A percentile compares a stretch with the other conserved stretches of the same genome.
Evolutionary conservation across 495 filamentous ascomycete species (phyloP).

Genomic region (Penicillium goetzii): DNA sequence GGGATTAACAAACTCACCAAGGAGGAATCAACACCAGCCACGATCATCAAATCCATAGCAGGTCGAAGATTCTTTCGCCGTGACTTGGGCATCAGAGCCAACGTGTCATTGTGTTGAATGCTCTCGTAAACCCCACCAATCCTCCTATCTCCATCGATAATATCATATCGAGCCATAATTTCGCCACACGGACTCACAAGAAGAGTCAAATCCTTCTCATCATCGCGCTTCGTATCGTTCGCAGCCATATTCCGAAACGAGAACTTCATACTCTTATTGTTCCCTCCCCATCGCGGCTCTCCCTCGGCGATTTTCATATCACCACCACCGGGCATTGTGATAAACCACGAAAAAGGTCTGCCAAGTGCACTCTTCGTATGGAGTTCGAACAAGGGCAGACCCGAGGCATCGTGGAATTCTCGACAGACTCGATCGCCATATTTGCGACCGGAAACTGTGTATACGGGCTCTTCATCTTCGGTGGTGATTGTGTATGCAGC

Average conservation of each 20-base stretch:
- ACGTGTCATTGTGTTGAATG: conserved; percentile 30
- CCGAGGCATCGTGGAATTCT: conserved; percentile 34
- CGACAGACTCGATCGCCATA: conserved; percentile 31
- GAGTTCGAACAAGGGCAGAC: conserved; percentile 35
- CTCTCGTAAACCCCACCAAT: conserved; percentile 34
- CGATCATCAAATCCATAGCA: conserved; percentile 28
- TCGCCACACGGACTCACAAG: conserved; percentile 24
- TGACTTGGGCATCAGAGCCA: conserved; percentile 22
- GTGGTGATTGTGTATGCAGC: conserved; percentile 31
- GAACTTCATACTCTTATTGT: conserved; percentile 27
- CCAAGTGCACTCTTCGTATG: conserved; percentile 19
- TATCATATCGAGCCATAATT: conserved; percentile 27
- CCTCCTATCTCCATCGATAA: conserved; percentile 35
- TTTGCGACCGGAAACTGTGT: conserved; percentile 30
- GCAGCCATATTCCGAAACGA: conserved; percentile 33
- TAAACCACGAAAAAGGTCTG: conserved; percentile 22
- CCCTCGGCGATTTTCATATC: conserved; percentile 21
- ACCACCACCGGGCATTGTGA: conserved; percentile 32
- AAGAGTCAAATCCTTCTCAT: conserved; percentile 30
- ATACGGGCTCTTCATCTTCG: conserved; percentile 25
- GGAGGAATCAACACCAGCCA: conserved; percentile 30
- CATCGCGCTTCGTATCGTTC: conserved; percentile 19
- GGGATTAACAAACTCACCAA: conserved; percentile 25
- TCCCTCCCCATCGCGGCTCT: conserved; percentile 18
- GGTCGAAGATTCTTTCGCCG: conserved; percentile 19